phyloP scores from a whole-genome alignment of 2,329 filamentous ascomycete genomes.

The Colletotrichum limetticola region DNA sequence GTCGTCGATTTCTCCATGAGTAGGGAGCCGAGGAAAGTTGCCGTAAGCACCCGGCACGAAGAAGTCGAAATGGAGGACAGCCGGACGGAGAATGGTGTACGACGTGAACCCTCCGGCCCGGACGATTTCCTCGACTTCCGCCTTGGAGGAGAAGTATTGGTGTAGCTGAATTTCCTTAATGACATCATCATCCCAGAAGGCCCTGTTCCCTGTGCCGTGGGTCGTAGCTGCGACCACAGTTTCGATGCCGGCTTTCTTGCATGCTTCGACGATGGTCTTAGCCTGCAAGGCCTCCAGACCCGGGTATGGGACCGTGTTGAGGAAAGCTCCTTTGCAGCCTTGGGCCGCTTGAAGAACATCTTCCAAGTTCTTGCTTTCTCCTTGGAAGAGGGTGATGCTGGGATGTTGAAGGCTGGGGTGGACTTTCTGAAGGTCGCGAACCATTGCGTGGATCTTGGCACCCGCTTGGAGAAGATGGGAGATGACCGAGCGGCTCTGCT shows the following conservation, averaged over 20 bases:
- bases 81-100: slow-evolving; percentile 48
- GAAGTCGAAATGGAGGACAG: slow-evolving; percentile 43
- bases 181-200: slow-evolving; percentile 39
- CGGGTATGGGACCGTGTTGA: slow-evolving; percentile 40
- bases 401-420: slow-evolving; percentile 39
- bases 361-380: slow-evolving; percentile 46
- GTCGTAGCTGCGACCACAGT: slow-evolving; percentile 42
- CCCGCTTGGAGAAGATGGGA: slow-evolving; percentile 46
- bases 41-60: slow-evolving; percentile 34
- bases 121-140: slow-evolving; percentile 46
- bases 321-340: slow-evolving; percentile 46
- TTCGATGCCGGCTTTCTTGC: slow-evolving; percentile 45
- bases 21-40: slow-evolving; percentile 45
- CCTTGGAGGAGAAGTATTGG: slow-evolving; percentile 51
- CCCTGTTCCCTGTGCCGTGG: slow-evolving; percentile 34
- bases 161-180: slow-evolving; percentile 34
- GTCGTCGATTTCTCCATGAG: slow-evolving; percentile 42
- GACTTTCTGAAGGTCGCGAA: slow-evolving; percentile 46
- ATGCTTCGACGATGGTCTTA: slow-evolving; percentile 44
- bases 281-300: slow-evolving; percentile 45
- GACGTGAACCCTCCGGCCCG: slow-evolving; percentile 41
- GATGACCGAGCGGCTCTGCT: slow-evolving; percentile 44
- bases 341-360: slow-evolving; percentile 44
- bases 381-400: slow-evolving; percentile 47
- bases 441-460: slow-evolving; percentile 48